Evolutionary conservation across 2,329 filamentous ascomycete genomes (phyloP), one percentile per base, ranked within the genome.

Genomic region (Fusarium compactum): DNA sequence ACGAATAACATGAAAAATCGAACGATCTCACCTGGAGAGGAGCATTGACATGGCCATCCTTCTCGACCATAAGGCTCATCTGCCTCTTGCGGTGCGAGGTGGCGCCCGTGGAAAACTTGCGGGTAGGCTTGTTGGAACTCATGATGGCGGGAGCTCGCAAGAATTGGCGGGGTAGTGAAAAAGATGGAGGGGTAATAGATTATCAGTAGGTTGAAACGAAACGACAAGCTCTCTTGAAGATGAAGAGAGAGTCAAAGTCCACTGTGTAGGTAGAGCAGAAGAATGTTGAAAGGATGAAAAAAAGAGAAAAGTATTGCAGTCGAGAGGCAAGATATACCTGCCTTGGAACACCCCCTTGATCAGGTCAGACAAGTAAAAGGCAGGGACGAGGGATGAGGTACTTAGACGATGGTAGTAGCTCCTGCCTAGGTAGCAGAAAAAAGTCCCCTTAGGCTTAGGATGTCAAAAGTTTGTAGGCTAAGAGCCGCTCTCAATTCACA

Each of bases 71-170:
- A 8, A 78, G 78, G 76, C 82, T 85, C 82, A 85, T 84, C 73
- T 81, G 79, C 59, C 83, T 80, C 77, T 81, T 82, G 44, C 82
- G 82, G 76, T 85, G 82, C 74, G 78, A 77, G 63, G 83, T 84
- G 69, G 82, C 79, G 75, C 80, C 80, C 76, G 78, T 80, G 14
- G 82, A 83, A 76, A 85, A 85, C 74, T 79, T 80, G 72, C 81
- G 83, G 18, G 65, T 67, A 24, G 69, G 74, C 65, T 46, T 63
- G 46, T 73, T 73, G 64, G 71, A 70, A 53, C 59, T 66, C 74
- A 76, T 76, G 74, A 67, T 76, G 72, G 67, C 69, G 62, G 62
- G 46, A 50, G 51, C 46, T 53, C 60, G 24, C 8, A 47, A 51
- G 29, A 52, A 40, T 61, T 61, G 64, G 62, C 32, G 63, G 66